A percentile compares a stretch with the other conserved stretches of the same genome.
These are phyloP conservation scores for Rhizophora apiculata DNA, from an alignment of 345 rosid species.

Conservation along the genomic window DNA sequence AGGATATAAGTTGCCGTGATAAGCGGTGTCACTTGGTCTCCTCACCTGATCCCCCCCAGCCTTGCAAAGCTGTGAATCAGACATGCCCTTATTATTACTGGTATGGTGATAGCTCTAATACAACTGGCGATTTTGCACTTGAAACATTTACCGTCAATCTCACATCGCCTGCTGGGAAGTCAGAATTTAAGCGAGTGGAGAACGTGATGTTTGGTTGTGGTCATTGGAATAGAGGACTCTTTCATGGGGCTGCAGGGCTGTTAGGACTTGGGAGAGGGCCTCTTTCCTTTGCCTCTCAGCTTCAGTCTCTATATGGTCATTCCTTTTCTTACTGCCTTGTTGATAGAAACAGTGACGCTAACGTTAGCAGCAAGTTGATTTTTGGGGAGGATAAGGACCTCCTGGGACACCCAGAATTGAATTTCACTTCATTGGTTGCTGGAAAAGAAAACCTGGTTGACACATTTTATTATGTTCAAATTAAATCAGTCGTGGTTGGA, in stretches of 20 bases:
- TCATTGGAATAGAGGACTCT: slow-evolving; percentile 84
- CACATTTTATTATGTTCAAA: slow-evolving; percentile 72
- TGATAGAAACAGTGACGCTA: slow-evolving; percentile 57
- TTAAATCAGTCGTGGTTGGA: slow-evolving; percentile 62
- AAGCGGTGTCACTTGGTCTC: slow-evolving; percentile 65
- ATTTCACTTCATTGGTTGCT: slow-evolving; percentile 65
- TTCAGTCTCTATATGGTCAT: slow-evolving; percentile 72
- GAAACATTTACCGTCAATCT: slow-evolving; percentile 84
- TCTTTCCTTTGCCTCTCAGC: slow-evolving; percentile 80
- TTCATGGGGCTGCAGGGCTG: slow-evolving; percentile 81
- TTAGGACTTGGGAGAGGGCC: slow-evolving; percentile 90
- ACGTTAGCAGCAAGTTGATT: slow-evolving; percentile 74
- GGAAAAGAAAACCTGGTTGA: slow-evolving; percentile 55
- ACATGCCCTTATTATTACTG: slow-evolving; percentile 84
- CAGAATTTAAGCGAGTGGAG: slow-evolving; percentile 53
- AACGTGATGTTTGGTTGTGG: slow-evolving; percentile 90
- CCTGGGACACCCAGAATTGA: slow-evolving; percentile 50
- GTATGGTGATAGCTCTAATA: slow-evolving; percentile 89
- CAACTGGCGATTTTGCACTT: slow-evolving; percentile 74
- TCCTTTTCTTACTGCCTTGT: slow-evolving; percentile 88
- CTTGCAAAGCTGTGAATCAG: slow-evolving; percentile 56
- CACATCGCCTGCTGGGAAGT: slow-evolving; percentile 38
- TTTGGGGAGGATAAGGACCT: slow-evolving; percentile 73
- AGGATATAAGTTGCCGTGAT: slow-evolving; percentile 63
- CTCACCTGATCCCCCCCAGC: slow-evolving; percentile 62